phyloP scores from a whole-genome alignment of 768 basidiomycete genomes.

The Pleurotus pulmonarius region DNA sequence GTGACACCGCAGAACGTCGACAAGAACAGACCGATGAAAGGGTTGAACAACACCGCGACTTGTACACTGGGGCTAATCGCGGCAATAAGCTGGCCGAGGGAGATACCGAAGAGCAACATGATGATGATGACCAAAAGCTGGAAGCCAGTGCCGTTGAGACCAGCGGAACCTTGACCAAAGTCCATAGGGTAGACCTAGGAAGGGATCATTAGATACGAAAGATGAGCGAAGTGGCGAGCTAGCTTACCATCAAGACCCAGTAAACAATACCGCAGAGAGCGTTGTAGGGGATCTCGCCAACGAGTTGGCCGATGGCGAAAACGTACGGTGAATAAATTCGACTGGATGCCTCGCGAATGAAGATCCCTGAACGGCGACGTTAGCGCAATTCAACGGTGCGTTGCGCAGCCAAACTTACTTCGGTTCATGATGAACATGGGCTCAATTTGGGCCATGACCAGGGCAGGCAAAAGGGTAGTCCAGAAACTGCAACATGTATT shows the following conservation, averaged over 20 bases:
- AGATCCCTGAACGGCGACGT: constrained; percentile 24
- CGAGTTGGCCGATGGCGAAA: constrained; percentile 78
- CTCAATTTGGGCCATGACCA: constrained; percentile 79
- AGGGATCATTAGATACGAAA: too few species aligned
- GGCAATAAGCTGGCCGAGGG: constrained; percentile 70
- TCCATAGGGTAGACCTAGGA: constrained; percentile 53
- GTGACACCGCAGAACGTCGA: constrained; percentile 80
- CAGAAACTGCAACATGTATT: constrained; percentile 44
- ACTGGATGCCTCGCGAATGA: constrained; percentile 62
- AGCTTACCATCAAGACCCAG: constrained; percentile 60
- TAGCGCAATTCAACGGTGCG: background rate
- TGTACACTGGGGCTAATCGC: constrained; percentile 75
- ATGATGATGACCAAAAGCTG: constrained; percentile 67
- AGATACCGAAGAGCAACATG: constrained; percentile 63
- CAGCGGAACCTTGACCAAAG: constrained; percentile 60
- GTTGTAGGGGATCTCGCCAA: constrained; percentile 79
- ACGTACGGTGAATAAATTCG: constrained; percentile 85
- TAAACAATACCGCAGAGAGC: constrained; percentile 68
- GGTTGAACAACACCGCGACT: constrained; percentile 78
- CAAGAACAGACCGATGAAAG: constrained; percentile 64
- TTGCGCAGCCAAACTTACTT: constrained; percentile 19
- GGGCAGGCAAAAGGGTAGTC: constrained; percentile 63
- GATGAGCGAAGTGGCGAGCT: too few species aligned
- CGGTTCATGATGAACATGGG: constrained; percentile 80
- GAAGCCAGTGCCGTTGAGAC: constrained; percentile 64